Conservation (phyloP, 768 basidiomycete genomes). For the Strobilomyces echinocephalus region DNA sequence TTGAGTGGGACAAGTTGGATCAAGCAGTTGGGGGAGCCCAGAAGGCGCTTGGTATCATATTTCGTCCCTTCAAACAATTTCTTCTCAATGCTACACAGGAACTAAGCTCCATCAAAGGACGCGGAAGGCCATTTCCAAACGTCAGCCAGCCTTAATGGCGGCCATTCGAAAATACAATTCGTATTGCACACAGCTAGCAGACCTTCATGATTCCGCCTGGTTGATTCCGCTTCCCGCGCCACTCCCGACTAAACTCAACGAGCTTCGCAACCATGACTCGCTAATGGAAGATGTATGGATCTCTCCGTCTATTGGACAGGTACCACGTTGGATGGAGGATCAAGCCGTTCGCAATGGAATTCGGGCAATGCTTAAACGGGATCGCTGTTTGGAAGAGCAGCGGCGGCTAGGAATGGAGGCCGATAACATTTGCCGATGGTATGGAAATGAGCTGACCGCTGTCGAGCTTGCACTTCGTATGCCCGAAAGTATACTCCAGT, state of each 20-base stretch:
- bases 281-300: background rate
- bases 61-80: too few relatives aligned
- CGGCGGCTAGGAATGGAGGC: background rate
- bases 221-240: background rate
- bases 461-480: background rate
- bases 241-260: background rate
- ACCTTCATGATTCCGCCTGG: background rate
- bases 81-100: too few relatives aligned
- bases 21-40: conserved; percentile 18
- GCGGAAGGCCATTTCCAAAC: background rate
- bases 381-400: background rate
- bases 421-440: background rate
- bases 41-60: too few relatives aligned
- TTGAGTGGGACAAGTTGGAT: conserved; percentile 22
- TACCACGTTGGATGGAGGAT: background rate
- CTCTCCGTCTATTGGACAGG: background rate
- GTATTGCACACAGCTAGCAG: background rate
- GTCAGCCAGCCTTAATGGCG: background rate
- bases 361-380: background rate
- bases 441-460: background rate
- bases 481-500: background rate
- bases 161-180: background rate
- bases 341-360: background rate
- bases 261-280: background rate
- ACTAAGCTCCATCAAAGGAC: background rate